Evolutionary conservation across 2,329 filamentous ascomycete genomes (phyloP).

Genomic region (Exophiala lecanii-corni): DNA sequence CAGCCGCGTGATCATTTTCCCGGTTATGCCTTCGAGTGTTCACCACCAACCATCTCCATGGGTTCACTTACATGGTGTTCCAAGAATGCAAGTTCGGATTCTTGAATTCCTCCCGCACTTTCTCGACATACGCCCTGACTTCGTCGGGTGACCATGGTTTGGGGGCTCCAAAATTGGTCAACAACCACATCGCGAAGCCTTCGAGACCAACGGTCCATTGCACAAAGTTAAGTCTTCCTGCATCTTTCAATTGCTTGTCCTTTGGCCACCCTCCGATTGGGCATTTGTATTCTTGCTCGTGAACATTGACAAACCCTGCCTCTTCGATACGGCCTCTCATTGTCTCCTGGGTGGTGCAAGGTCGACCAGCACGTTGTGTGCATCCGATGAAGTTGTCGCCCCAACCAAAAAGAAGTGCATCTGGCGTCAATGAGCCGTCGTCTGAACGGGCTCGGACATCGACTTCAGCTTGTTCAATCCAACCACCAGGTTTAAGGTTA

Average conservation of each 20-base stretch:
- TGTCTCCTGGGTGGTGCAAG: conserved; percentile 23
- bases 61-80: conserved; percentile 15
- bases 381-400: conserved; percentile 25
- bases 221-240: conserved; percentile 34
- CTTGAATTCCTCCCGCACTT: conserved; percentile 23
- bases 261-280: conserved; percentile 49
- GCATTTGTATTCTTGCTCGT: conserved; percentile 49
- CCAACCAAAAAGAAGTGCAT: conserved; percentile 20
- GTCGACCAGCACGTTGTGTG: conserved; percentile 24
- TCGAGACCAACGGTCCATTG: conserved; percentile 30
- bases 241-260: conserved; percentile 43
- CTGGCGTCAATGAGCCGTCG: conserved; percentile 17
- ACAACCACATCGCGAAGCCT: conserved; percentile 30
- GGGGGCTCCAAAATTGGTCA: conserved; percentile 28
- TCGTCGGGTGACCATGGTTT: conserved; percentile 26
- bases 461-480: conserved; percentile 22
- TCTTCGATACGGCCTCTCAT: conserved; percentile 28
- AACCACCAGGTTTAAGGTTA: conserved; percentile 20
- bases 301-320: conserved; percentile 33
- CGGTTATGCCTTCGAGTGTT: too few relatives aligned
- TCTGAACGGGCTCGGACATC: conserved; percentile 20
- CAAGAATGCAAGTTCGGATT: conserved; percentile 21
- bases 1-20: too few relatives aligned
- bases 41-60: too few relatives aligned
- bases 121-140: conserved; percentile 24